Evolutionary conservation across 2,329 filamentous ascomycete species (phyloP).

Genomic region (Pseudogymnoascus sp.): DNA sequence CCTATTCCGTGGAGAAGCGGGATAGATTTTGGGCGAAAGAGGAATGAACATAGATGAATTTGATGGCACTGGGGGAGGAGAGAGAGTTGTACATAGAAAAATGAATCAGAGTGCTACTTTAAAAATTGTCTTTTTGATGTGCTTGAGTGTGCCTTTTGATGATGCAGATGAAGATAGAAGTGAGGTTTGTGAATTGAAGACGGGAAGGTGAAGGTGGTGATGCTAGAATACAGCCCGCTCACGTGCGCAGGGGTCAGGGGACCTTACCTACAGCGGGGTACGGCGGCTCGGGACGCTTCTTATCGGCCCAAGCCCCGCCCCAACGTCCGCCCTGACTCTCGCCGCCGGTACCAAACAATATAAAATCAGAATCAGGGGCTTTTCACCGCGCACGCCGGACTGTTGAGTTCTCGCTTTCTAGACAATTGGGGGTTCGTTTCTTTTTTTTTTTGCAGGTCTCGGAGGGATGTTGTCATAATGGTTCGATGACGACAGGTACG

Average conservation of each 20-base stretch:
- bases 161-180: background rate
- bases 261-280: background rate
- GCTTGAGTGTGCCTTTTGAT: background rate
- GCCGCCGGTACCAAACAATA: no score
- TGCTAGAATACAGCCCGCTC: background rate
- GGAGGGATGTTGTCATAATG: no score
- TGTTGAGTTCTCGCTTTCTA: no score
- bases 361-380: no score
- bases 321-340: no score
- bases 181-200: background rate
- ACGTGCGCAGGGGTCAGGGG: background rate
- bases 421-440: no score
- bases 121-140: background rate
- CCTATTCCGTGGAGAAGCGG: background rate
- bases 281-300: background rate
- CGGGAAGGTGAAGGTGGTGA: background rate
- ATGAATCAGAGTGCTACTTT: constrained; percentile 5
- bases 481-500: no score
- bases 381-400: no score
- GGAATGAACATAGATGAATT: background rate
- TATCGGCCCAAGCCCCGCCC: background rate
- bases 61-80: background rate
- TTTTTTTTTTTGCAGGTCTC: no score
- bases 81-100: background rate
- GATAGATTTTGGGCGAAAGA: background rate